Base-by-base conservation (phyloP, 805 yeast genomes). In the Candida koratica region DNA sequence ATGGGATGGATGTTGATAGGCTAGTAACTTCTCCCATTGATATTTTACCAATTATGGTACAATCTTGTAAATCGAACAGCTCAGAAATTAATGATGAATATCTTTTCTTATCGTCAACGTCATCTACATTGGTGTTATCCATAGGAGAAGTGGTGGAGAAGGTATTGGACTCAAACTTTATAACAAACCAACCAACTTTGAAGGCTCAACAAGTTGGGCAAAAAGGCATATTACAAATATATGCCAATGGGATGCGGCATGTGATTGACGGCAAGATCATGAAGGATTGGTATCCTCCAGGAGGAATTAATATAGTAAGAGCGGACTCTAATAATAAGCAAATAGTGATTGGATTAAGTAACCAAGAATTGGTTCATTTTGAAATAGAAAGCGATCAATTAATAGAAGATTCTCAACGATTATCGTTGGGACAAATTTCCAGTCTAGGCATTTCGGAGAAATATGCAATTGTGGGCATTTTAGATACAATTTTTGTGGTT, bases 141-240 rank as follows among this genome's bases (percentile, higher is more conserved):
- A 78, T 86, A 33, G 94, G 93, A 6, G 95, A 84, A 45, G 77
- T 76, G 0, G 85, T 85, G 2, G 88, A 82, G 39, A 88, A 84
- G 48, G 82, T 81, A 6, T 67, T 74, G 1, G 81, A 79, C 39
- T 77, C 89, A 0, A 79, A 81, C 0, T 63, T 87, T n/a, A 56
- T 70, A 1, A 49, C 68, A 0, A 66, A 70, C 20, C 76, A 75
- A 22, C 67, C 74, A 2, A 87, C 97, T 0, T 47, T 90, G 2
- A 75, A 73, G 3, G 79, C 85, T 0, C 79, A 76, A 30, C 85
- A 81, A 46, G 66, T 89, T 39, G 94, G 95, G 0, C 41, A 44
- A 2, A 48, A 56, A 3, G 75, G 90, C 0, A 53, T 88, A 0
- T 73, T 82, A 5, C 98, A 90, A 53, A 69, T 90, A 1, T 84